Evolutionary conservation across 2,329 filamentous ascomycete species (phyloP), one percentile per base, ranked within the genome.

Genomic region (Neoscytalidium dimidiatum): DNA sequence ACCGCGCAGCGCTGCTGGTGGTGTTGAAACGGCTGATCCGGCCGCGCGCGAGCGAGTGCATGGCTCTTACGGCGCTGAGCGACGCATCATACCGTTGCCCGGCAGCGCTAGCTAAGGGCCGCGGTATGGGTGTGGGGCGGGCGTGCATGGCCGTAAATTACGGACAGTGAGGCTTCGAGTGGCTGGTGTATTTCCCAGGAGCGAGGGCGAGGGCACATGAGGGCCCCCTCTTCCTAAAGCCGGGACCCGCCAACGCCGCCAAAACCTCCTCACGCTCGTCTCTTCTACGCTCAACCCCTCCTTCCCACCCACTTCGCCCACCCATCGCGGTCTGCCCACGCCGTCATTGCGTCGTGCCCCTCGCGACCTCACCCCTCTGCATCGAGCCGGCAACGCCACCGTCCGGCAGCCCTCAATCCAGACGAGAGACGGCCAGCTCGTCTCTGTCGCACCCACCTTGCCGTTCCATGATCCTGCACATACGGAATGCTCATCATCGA

Each of bases 401-500:
- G 43, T 64, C 63, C 43, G 52, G 43, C 48, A 48, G 33, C 63
- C 31, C 33, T 51, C 33, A 43, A 17, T 8, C 29, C 63, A 52
- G 62, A 64, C 63, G 43, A 64, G 63, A 64, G 63, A 60, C 63
- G 63, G 46, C 43, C 48, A 46, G 29, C 14, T 60, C 63, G 63
- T 64, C 63, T 64, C 63, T 64, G 63, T 64, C 63, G 52, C 63
- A n/a, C 63, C 63, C 41, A 41, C 29, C 38, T 43, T 33, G 43
- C 52, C 63, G 52, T 64, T 51, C 52, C 48, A 64, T 64, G 63
- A 64, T 60, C 63, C 53, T 58, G 53, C 63, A 58, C 35, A 58
- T 60, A 60, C 63, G 63, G 63, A 64, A 64, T 64, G 63, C 52
- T 58, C 63, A 64, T 53, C 44, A 60, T 58, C 63, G 43, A 43